phyloP scores from a whole-genome alignment of 164 flowering plant genomes.

The Vitis riparia region DNA sequence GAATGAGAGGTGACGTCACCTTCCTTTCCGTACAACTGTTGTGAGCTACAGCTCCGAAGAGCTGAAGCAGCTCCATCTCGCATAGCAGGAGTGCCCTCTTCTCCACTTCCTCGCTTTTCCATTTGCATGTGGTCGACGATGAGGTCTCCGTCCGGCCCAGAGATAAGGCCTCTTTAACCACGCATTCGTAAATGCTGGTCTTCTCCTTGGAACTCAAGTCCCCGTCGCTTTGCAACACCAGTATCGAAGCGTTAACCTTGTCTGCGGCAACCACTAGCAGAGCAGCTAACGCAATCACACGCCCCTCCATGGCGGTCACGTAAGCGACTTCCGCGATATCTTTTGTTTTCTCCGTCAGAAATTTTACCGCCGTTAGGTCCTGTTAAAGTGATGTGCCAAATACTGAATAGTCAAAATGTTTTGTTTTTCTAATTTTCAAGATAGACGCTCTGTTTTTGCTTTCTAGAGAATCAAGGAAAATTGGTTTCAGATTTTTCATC shows the following conservation, averaged over 20 bases:
- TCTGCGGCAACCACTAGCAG: constrained; percentile 47
- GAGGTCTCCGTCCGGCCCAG: constrained; percentile 20
- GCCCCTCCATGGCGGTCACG: constrained; percentile 36
- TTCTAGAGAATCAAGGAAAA: neutral
- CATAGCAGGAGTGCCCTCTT: constrained; percentile 42
- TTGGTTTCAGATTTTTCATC: too few species aligned
- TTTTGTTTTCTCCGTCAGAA: constrained; percentile 45
- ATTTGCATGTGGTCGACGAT: constrained; percentile 2
- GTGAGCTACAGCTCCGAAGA: constrained; percentile 37
- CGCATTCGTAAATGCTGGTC: constrained; percentile 42
- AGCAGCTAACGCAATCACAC: constrained; percentile 34
- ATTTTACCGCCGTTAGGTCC: constrained; percentile 45
- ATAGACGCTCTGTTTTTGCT: neutral
- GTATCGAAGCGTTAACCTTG: constrained; percentile 24
- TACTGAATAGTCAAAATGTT: too few species aligned
- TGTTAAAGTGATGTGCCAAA: constrained; percentile 11
- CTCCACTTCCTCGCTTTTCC: constrained; percentile 12
- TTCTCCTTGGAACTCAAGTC: constrained; percentile 22
- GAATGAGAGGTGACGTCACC: constrained; percentile 37
- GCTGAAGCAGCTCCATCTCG: constrained; percentile 60
- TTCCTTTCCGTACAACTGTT: constrained; percentile 22
- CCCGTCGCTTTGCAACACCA: constrained; percentile 19
- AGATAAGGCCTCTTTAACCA: constrained; percentile 38
- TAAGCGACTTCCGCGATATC: constrained; percentile 42
- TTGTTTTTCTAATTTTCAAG: too few species aligned